Evolutionary conservation across 2,329 filamentous ascomycete species (phyloP).

Genomic region (Neophaeococcomyces mojaviensis): DNA sequence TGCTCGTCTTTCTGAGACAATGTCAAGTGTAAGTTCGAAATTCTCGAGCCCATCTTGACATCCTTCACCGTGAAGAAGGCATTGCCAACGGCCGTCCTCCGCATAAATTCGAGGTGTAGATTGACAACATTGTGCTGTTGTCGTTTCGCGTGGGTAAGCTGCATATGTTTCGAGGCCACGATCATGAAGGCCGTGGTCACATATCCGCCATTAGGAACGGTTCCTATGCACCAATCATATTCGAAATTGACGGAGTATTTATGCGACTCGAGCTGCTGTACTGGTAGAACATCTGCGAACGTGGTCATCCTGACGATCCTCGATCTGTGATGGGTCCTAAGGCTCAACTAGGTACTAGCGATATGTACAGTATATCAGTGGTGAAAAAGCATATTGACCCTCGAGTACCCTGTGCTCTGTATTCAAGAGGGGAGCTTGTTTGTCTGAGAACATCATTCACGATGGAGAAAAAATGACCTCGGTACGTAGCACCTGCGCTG

Average conservation of each 20-base stretch:
- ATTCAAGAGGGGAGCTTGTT: too few species aligned
- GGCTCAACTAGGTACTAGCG: neutral
- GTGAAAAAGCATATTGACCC: too few species aligned
- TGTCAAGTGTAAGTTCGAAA: conserved; percentile 56
- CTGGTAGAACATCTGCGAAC: conserved; percentile 20
- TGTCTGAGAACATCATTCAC: neutral
- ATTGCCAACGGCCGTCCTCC: conserved; percentile 53
- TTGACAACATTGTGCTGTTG: conserved; percentile 55
- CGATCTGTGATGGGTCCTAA: neutral
- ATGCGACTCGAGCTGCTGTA: conserved; percentile 39
- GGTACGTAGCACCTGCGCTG: neutral
- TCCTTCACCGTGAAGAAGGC: conserved; percentile 53
- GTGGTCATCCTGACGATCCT: conserved; percentile 9
- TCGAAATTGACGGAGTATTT: conserved; percentile 51
- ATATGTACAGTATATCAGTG: too few species aligned
- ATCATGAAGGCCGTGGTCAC: conserved; percentile 57
- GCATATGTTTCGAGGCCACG: conserved; percentile 52
- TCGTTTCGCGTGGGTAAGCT: conserved; percentile 41
- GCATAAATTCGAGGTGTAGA: conserved; percentile 58
- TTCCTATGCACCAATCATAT: conserved; percentile 59
- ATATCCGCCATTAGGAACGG: conserved; percentile 66
- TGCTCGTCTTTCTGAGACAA: conserved; percentile 36
- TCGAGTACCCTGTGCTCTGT: too few species aligned
- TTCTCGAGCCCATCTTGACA: conserved; percentile 57
- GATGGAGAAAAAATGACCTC: neutral